Evolutionary conservation across 768 basidiomycete genomes (phyloP), one percentile per base, ranked within the genome.

Genomic region (Termitomyces titanicus): DNA sequence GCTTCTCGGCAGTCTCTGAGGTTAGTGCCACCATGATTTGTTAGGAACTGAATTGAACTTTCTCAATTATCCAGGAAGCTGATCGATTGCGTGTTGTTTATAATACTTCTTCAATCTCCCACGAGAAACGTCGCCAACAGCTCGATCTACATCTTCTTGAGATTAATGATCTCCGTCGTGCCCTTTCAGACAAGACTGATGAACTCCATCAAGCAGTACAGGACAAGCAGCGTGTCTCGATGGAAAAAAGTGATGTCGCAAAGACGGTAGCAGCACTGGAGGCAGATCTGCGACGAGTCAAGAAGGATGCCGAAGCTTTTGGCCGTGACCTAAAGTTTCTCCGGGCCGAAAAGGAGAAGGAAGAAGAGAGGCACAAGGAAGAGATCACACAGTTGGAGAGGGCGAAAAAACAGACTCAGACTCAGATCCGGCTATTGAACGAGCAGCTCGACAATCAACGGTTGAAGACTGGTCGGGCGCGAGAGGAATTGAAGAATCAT

Each of bases 261-360:
- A 76, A 74, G 39, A 87, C 82, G 3, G 85, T 94, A n/a, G 78
- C 81, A 5, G 67, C 66, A 0, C 76, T 95, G 31, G 87, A 94
- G 62, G 74, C 80, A 5, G 92, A 95, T 65, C 77, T 96, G 22
- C 75, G 75, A 54, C 84, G 89, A 9, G 89, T 96, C 17, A 79
- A 83, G 53, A 77, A 79, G 47, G 88, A 92, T 56, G 92, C 91
- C 0, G 87, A 89, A 59, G 79, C 78, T 7, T 88, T 94, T 64
- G 89, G 90, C 17, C 80, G 80, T 17, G 92, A 95, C 67, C 68
- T 96, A 55, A 89, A 84, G 58, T 70, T 76, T 9, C 73, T 92
- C 39, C 78, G 83, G 10, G 66, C 69, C 13, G 86, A 92, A 71
- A 89, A 90, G 64, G 86, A 88, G 60, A 81, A 74, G 44, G 65